Base-by-base conservation (phyloP, 164 flowering plant species). In the Protea cynaroides region DNA sequence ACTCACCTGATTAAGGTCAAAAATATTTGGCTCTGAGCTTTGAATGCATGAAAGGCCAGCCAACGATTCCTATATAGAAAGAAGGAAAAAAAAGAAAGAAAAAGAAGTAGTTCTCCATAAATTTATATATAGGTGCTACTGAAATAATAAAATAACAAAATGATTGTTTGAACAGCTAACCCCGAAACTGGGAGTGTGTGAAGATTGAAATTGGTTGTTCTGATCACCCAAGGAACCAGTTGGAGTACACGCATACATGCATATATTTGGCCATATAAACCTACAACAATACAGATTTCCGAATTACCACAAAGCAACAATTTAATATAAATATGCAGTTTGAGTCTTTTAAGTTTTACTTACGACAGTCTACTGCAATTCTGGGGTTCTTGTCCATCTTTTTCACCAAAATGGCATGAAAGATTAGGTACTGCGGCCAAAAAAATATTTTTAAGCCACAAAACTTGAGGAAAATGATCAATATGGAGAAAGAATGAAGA, bases 1-100 rank as follows among this genome's bases (percentile, higher is more conserved):
- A 12, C 12, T 52, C 55, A 52, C 55, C 55, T 52, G 55, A 52
- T 52, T 52, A 52, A 52, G 55, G 55, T 52, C 55, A 52, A 52
- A 21, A 19, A 52, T 52, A 52, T 52, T 52, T 52, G 55, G 55
- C 19, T 52, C 55, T n/a, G 55, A 52, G 55, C 24, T 52, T 21
- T 52, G 55, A 23, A 52, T 52, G 55, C 55, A 52, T 52, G 55
- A 52, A 52, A 19, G 55, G 24, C 55, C 24, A 19, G 55, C 55
- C 17, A 52, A 21, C 7, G 24, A 21, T 19, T 52, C 55, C 55
- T 19, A 52, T 50, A 50, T 40, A 52, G 12, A 52, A 21, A n/a
- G 23, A 52, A 8, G n/a, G n/a, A 1, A 22, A 52, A 52, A 29
- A 29, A 29, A 29, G 1, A 29, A 29, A 29, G 5, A 29, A 29